A percentile compares a stretch with the other conserved stretches of the same genome.
Conservation (phyloP, 768 basidiomycete genomes). For the Lentinula raphanica region DNA sequence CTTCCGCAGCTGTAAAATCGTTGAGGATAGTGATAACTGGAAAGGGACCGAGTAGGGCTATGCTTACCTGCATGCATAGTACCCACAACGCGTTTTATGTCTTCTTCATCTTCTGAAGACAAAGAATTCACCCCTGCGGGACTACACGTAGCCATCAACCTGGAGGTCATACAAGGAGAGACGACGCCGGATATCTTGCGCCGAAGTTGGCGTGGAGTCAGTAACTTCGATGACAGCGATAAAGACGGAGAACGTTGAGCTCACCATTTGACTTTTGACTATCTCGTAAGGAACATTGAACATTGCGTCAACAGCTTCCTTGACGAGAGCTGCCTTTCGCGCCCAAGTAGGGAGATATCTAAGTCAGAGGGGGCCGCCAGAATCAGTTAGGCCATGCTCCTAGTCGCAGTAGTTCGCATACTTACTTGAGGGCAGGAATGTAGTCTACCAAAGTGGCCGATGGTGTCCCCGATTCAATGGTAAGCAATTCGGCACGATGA, state of each 20-base stretch:
- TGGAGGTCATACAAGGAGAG: conserved; percentile 40
- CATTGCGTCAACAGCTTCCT: conserved; percentile 41
- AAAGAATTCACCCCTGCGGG: conserved; percentile 27
- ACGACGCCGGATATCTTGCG: conserved; percentile 37
- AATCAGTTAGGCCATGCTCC: not conserved
- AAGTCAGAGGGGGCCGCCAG: no score
- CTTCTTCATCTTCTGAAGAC: conserved; percentile 39
- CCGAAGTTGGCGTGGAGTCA: conserved; percentile 6
- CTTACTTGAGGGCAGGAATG: conserved; percentile 39
- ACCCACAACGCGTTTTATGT: conserved; percentile 53
- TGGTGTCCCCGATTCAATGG: conserved; percentile 40
- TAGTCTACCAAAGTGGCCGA: conserved; percentile 46
- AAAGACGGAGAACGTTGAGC: no score
- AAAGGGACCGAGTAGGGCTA: not conserved
- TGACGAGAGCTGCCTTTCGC: conserved; percentile 35
- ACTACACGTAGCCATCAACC: conserved; percentile 35
- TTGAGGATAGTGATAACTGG: not conserved
- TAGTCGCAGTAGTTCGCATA: no score
- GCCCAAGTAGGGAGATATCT: conserved; percentile 49
- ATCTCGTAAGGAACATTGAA: conserved; percentile 46
- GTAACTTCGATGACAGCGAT: not conserved
- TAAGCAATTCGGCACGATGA: conserved; percentile 41
- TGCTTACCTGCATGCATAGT: conserved; percentile 44
- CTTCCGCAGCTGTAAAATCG: conserved; percentile 29
- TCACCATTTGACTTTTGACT: conserved; percentile 45